These are phyloP conservation scores for Solanum hybrid DNA, from an alignment of 305 asterid species.

Conservation along the genomic window DNA sequence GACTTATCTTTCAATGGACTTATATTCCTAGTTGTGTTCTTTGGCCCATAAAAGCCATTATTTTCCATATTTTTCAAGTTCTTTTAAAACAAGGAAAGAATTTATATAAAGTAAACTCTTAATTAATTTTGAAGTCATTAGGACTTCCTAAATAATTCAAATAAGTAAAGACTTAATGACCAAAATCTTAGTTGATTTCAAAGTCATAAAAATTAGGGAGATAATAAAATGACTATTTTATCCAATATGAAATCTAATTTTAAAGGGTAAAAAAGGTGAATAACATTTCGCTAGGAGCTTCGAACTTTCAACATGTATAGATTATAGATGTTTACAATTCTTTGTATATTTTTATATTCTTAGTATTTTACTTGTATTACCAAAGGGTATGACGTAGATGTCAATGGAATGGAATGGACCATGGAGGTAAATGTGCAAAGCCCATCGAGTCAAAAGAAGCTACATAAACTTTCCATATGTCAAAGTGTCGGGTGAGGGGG, in stretches of 20 bases:
- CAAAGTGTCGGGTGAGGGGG: neutral
- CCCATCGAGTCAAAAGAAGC: neutral
- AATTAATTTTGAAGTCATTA: neutral
- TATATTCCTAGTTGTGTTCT: neutral
- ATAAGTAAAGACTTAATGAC: neutral
- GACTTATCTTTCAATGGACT: neutral
- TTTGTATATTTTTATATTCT: neutral
- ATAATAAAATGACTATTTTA: neutral
- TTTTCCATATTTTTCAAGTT: neutral
- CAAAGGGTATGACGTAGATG: neutral
- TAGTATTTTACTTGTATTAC: neutral
- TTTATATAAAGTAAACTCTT: neutral
- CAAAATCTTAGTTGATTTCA: neutral
- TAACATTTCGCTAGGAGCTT: neutral
- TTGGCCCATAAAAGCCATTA: neutral
- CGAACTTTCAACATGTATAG: neutral
- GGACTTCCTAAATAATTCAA: neutral
- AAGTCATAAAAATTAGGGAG: neutral
- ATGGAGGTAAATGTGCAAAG: neutral
- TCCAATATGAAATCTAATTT: neutral
- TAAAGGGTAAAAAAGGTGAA: neutral
- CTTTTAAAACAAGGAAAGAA: neutral
- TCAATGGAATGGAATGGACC: neutral
- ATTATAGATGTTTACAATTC: neutral
- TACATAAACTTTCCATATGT: neutral